Evolutionary conservation across 2,329 filamentous ascomycete genomes (phyloP).

Genomic region (Metarhizium robertsii): DNA sequence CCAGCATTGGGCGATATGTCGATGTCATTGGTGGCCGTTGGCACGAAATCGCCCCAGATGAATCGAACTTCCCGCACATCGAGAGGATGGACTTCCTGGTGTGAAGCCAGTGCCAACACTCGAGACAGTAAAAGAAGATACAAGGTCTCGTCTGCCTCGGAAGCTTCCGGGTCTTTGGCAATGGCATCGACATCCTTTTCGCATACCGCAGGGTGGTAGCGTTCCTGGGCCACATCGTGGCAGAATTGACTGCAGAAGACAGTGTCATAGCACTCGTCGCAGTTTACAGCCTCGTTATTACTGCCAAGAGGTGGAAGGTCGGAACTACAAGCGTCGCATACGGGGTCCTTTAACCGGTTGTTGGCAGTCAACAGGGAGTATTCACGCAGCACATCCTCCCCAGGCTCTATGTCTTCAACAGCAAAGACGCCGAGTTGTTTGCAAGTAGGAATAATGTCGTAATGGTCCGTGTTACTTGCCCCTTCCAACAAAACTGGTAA

Average conservation of each 20-base stretch:
- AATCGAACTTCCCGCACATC: constrained; percentile 57
- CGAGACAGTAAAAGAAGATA: constrained; percentile 55
- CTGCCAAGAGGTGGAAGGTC: constrained; percentile 53
- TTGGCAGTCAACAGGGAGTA: constrained; percentile 83
- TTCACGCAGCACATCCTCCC: constrained; percentile 70
- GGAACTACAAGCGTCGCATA: constrained; percentile 83
- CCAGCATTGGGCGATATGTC: constrained; percentile 42
- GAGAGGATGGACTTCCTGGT: constrained; percentile 52
- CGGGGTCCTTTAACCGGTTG: constrained; percentile 73
- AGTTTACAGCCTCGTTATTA: constrained; percentile 39
- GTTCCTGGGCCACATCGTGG: constrained; percentile 44
- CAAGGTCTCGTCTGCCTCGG: constrained; percentile 50
- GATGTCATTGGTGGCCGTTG: constrained; percentile 41
- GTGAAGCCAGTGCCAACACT: constrained; percentile 51
- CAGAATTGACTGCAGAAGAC: constrained; percentile 57
- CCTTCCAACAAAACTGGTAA: constrained; percentile 61
- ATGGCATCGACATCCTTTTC: constrained; percentile 58
- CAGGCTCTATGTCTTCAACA: constrained; percentile 66
- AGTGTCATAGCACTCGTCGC: constrained; percentile 53
- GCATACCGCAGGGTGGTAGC: constrained; percentile 57
- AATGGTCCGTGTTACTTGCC: constrained; percentile 38
- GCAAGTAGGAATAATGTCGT: constrained; percentile 47
- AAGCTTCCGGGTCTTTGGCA: constrained; percentile 52
- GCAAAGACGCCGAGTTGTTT: constrained; percentile 87
- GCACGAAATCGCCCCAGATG: constrained; percentile 60